Conservation (phyloP, 2,329 filamentous ascomycete genomes). For the Sphaerulina populicola region DNA sequence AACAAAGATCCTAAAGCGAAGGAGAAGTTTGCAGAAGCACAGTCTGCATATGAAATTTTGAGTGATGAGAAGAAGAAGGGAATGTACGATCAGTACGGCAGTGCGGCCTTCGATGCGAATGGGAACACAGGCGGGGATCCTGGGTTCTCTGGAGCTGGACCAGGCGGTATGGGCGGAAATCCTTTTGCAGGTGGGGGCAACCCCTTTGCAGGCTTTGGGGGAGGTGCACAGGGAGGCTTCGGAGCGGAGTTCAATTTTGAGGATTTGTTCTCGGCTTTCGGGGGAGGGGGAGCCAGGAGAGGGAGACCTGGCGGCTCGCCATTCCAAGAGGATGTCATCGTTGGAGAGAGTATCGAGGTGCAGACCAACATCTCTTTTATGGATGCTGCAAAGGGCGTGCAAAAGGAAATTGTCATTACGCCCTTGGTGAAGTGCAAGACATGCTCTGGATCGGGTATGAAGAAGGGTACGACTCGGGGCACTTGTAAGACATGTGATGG, state of each 20-base stretch:
- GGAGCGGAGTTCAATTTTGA: constrained; percentile 81
- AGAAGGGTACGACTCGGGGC: constrained; percentile 63
- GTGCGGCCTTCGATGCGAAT: constrained; percentile 60
- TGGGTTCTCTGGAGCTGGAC: constrained; percentile 52
- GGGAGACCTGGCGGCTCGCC: constrained; percentile 50
- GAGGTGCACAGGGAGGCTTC: constrained; percentile 35
- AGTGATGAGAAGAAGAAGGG: constrained; percentile 90
- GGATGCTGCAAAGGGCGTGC: constrained; percentile 87
- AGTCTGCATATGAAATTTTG: constrained; percentile 86
- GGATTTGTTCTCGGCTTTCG: constrained; percentile 85
- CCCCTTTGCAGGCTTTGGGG: constrained; percentile 28
- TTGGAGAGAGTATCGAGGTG: constrained; percentile 95
- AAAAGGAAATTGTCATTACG: constrained; percentile 78
- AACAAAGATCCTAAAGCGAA: constrained; percentile 94
- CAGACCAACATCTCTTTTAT: constrained; percentile 89
- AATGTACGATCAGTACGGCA: constrained; percentile 82
- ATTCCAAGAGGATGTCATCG: constrained; percentile 70
- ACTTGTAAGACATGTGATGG: constrained; percentile 76
- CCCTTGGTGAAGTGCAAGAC: constrained; percentile 74
- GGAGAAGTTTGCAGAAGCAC: constrained; percentile 87
- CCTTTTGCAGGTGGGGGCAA: constrained; percentile 43
- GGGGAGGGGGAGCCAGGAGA: constrained; percentile 50
- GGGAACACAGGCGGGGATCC: constrained; percentile 65
- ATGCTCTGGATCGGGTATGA: constrained; percentile 76
- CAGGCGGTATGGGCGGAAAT: constrained; percentile 51